phyloP scores from a whole-genome alignment of 75 land plant species.

The Isoetes taiwanensis region DNA sequence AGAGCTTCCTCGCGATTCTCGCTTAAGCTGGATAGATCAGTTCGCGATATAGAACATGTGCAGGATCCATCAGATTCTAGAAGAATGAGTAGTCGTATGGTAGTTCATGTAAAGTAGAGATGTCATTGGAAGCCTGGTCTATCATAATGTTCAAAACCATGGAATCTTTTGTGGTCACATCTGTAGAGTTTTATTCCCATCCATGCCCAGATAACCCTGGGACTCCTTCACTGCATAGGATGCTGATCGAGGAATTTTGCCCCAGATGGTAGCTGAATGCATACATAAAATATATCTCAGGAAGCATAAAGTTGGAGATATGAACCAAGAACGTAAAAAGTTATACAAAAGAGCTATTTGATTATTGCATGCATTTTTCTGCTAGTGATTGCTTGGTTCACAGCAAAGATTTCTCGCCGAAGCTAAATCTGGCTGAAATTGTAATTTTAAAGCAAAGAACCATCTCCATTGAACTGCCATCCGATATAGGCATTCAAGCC shows the following conservation, averaged over 20 bases:
- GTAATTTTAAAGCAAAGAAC: too few relatives aligned
- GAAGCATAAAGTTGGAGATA: too few relatives aligned
- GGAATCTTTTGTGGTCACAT: constrained; percentile 39
- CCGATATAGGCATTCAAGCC: constrained; percentile 89
- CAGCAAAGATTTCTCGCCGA: too few relatives aligned
- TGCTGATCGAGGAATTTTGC: constrained; percentile 71
- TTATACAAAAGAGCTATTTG: too few relatives aligned
- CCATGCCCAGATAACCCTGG: constrained; percentile 92
- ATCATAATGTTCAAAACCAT: constrained; percentile 62
- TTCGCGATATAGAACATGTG: constrained; percentile 79
- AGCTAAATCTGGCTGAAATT: too few relatives aligned
- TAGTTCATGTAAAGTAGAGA: constrained; percentile 60
- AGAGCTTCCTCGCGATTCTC: constrained; percentile 78
- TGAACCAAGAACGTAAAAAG: too few relatives aligned
- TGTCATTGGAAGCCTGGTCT: constrained; percentile 44
- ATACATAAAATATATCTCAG: too few relatives aligned
- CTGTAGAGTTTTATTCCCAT: constrained; percentile 43
- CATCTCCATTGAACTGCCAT: constrained; percentile 89
- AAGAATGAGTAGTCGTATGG: constrained; percentile 83
- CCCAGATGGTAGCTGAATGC: constrained; percentile 67
- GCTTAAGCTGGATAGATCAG: constrained; percentile 61
- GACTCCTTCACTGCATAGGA: constrained; percentile 58
- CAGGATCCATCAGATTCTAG: constrained; percentile 96
- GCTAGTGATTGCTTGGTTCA: too few relatives aligned
- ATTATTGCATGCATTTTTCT: too few relatives aligned